Conservation (phyloP, 2,329 filamentous ascomycete species). For the Penicillium sp. region DNA sequence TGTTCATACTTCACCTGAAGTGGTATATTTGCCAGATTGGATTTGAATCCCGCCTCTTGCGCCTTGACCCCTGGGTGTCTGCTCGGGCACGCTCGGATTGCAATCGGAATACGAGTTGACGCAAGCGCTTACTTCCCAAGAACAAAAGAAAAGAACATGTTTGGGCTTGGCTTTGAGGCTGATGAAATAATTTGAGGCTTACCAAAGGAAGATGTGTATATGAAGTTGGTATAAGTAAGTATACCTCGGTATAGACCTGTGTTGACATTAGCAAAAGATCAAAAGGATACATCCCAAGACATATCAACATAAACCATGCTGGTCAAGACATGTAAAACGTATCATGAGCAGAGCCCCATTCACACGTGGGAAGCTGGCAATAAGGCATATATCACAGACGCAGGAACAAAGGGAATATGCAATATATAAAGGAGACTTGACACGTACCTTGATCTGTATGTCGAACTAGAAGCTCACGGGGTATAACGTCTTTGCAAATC, state of each 20-base stretch:
- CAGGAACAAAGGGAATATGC: conserved; percentile 7
- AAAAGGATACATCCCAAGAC: background rate
- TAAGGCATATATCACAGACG: background rate
- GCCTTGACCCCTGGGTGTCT: conserved; percentile 8
- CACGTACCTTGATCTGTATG: conserved; percentile 18
- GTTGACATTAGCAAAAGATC: background rate
- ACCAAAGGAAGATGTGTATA: background rate
- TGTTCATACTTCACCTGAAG: background rate
- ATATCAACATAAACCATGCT: background rate
- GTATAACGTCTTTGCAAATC: conserved; percentile 19
- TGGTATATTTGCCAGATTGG: background rate
- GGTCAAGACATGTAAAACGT: background rate
- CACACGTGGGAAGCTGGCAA: background rate
- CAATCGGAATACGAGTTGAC: conserved; percentile 17
- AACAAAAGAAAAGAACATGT: background rate
- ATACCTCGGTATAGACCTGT: background rate
- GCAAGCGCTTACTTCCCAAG: conserved; percentile 5
- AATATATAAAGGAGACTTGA: background rate
- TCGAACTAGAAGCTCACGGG: conserved; percentile 11
- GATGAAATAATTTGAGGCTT: background rate
- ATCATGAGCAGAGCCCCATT: conserved; percentile 8
- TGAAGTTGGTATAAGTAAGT: background rate
- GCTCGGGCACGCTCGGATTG: conserved; percentile 15
- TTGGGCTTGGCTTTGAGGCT: background rate
- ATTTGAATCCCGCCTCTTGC: background rate